Percentiles rank a stretch among this genome's conserved stretches.
Evolutionary conservation across 2,329 filamentous ascomycete species (phyloP).

Genomic region (Cladosporium sp.): DNA sequence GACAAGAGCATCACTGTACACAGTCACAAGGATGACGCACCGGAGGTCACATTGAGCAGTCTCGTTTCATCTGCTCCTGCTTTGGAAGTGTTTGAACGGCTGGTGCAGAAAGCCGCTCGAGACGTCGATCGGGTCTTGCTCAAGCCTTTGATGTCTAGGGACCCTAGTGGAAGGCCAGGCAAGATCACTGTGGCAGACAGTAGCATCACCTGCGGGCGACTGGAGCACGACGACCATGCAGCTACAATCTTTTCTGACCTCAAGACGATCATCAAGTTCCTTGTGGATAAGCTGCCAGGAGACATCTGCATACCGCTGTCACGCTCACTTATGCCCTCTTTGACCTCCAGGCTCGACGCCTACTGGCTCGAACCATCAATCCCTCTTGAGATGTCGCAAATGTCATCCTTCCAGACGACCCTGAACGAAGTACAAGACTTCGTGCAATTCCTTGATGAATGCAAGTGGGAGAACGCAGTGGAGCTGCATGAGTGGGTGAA

Average conservation of each 20-base stretch:
- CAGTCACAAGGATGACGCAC: constrained; percentile 39
- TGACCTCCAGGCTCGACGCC: constrained; percentile 68
- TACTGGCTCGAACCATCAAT: constrained; percentile 76
- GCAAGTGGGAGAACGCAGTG: constrained; percentile 62
- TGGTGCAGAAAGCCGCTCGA: constrained; percentile 29
- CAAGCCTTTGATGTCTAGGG: constrained; percentile 29
- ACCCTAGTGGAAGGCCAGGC: constrained; percentile 24
- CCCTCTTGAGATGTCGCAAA: constrained; percentile 69
- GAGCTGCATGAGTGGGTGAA: constrained; percentile 77
- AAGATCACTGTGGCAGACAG: constrained; percentile 26
- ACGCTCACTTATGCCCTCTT: constrained; percentile 65
- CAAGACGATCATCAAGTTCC: constrained; percentile 49
- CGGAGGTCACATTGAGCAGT: constrained; percentile 28
- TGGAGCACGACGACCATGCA: constrained; percentile 21
- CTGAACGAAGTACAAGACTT: constrained; percentile 67
- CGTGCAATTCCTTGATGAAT: constrained; percentile 60
- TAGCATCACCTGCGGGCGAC: constrained; percentile 29
- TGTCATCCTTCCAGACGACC: constrained; percentile 69
- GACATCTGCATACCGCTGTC: constrained; percentile 59
- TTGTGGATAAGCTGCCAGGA: constrained; percentile 52
- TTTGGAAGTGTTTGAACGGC: constrained; percentile 25
- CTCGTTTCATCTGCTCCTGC: constrained; percentile 25
- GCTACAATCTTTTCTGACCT: constrained; percentile 46
- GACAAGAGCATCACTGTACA: constrained; percentile 58
- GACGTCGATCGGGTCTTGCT: constrained; percentile 35